These are phyloP conservation scores for Stemphylium lycopersici DNA, from an alignment of 2,329 filamentous ascomycete genomes.

Conservation along the genomic window DNA sequence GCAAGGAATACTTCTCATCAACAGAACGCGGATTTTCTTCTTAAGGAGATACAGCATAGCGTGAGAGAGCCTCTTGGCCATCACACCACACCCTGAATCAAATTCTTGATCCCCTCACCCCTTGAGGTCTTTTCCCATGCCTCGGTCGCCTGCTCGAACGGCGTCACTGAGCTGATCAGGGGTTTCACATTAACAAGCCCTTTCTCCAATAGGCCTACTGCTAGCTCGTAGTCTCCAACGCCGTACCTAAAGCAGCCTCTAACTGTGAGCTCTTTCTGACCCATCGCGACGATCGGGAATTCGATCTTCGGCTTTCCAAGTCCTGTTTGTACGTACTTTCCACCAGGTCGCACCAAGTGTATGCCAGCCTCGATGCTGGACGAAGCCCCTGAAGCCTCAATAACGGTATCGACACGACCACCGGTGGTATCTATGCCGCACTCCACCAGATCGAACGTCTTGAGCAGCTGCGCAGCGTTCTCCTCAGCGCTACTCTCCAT, in stretches of 20 bases:
- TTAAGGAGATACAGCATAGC: background rate
- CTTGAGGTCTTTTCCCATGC: slow-evolving; percentile 43
- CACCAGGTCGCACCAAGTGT: slow-evolving; percentile 86
- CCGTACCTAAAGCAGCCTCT: slow-evolving; percentile 43
- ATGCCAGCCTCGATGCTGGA: slow-evolving; percentile 84
- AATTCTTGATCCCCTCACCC: slow-evolving; percentile 44
- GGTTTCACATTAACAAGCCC: slow-evolving; percentile 32
- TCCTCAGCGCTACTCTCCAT: slow-evolving; percentile 67
- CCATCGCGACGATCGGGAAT: slow-evolving; percentile 90
- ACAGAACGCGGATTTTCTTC: background rate
- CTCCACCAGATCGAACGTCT: slow-evolving; percentile 72
- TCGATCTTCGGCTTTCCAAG: slow-evolving; percentile 91
- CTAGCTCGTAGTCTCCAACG: slow-evolving; percentile 41
- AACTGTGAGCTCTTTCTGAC: slow-evolving; percentile 75
- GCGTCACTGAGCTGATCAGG: slow-evolving; percentile 37
- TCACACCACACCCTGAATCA: slow-evolving; percentile 37
- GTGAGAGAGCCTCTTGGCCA: background rate
- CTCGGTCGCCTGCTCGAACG: slow-evolving; percentile 36
- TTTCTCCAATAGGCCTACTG: slow-evolving; percentile 31
- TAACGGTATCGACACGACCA: slow-evolving; percentile 77
- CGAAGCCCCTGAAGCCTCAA: slow-evolving; percentile 94
- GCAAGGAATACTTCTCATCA: background rate
- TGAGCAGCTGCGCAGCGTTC: slow-evolving; percentile 59
- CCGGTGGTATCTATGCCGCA: slow-evolving; percentile 52
- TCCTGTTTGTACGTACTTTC: slow-evolving; percentile 93